Evolutionary conservation across 331 rosid genomes (phyloP).

Genomic region (Malus hybrid): DNA sequence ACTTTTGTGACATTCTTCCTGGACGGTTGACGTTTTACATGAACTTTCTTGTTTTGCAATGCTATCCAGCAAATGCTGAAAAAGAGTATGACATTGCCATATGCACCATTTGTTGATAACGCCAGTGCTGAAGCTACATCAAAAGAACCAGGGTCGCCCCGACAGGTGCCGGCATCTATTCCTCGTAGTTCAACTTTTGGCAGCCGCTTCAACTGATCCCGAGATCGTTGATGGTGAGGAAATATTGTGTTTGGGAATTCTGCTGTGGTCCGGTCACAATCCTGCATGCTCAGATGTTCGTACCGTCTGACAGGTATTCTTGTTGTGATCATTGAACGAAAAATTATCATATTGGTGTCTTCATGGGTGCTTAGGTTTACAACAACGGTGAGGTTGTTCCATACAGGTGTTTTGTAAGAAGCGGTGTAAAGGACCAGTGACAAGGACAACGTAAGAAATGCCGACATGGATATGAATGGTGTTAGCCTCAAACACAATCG

Average conservation of each 20-base stretch:
- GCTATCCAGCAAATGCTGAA: slow-evolving; percentile 40
- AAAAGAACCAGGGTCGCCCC: slow-evolving; percentile 55
- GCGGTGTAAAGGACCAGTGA: neutral
- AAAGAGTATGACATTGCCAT: slow-evolving; percentile 61
- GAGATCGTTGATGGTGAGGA: slow-evolving; percentile 1
- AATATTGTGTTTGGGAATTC: neutral
- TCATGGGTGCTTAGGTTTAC: neutral
- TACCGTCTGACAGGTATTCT: neutral
- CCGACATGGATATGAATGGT: no score
- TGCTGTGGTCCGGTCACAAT: neutral
- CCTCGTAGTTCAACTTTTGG: slow-evolving; percentile 74
- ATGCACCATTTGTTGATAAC: slow-evolving; percentile 59
- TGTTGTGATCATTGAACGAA: neutral
- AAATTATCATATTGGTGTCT: neutral
- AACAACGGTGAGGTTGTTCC: neutral
- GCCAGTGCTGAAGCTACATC: slow-evolving; percentile 30
- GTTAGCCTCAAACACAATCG: no score
- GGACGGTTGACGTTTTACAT: neutral
- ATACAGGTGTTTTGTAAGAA: neutral
- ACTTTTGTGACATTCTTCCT: neutral
- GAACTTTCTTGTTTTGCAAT: neutral
- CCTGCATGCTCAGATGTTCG: neutral
- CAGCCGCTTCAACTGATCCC: slow-evolving; percentile 31
- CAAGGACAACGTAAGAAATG: neutral
- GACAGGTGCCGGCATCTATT: slow-evolving; percentile 43